These are phyloP conservation scores for Tuber brumale DNA, from an alignment of 495 filamentous ascomycete genomes.

Conservation along the genomic window DNA sequence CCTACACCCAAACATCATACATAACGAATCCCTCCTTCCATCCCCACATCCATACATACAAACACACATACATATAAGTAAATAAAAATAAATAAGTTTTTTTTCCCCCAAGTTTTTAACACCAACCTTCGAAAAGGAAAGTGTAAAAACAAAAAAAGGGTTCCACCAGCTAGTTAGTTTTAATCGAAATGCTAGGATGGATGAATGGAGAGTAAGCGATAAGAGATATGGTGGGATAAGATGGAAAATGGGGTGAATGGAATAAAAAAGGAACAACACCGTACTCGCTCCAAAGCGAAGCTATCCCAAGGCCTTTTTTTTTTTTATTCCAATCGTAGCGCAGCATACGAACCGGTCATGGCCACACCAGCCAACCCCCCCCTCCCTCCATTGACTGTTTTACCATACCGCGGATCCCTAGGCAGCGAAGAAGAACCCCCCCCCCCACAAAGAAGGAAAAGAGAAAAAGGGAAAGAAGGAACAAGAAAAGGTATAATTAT, in stretches of 20 bases:
- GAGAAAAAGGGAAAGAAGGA: not conserved
- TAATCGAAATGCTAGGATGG: conserved; percentile 5
- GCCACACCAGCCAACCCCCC: not conserved
- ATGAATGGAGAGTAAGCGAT: too few relatives aligned
- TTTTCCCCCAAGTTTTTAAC: not conserved
- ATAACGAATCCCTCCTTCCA: not conserved
- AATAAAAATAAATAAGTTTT: not conserved
- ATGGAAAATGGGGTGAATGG: not conserved
- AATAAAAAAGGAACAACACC: not conserved
- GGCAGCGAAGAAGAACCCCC: not conserved
- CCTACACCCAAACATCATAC: not conserved
- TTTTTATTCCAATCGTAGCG: not conserved
- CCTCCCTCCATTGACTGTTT: not conserved
- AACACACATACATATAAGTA: not conserved
- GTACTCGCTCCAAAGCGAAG: not conserved
- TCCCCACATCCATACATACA: not conserved
- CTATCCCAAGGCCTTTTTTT: not conserved
- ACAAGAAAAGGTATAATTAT: not conserved
- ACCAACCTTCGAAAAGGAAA: conserved; percentile 4
- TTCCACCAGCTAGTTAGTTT: not conserved
- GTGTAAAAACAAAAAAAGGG: conserved; percentile 9
- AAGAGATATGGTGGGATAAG: not conserved
- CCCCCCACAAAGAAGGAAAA: not conserved
- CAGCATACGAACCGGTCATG: not conserved
- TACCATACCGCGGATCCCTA: not conserved